Conservation (phyloP, 108 stramenopile species). For the Aurantiochytrium sp. region DNA sequence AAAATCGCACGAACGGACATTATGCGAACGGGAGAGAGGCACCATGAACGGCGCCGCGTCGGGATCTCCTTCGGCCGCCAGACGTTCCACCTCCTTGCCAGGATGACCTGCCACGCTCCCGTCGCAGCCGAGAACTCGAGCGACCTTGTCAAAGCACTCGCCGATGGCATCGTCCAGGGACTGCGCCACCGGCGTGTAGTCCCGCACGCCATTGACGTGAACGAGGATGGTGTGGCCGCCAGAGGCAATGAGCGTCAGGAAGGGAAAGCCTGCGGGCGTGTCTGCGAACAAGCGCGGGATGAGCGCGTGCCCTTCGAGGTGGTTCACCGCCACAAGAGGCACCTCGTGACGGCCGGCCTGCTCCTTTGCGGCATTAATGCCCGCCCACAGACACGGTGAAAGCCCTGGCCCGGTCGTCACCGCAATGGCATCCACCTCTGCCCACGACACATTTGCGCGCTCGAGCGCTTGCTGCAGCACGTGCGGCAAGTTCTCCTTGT, state of each 20-base stretch:
- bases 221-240: constrained; percentile 44
- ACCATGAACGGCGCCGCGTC: neutral
- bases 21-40: neutral
- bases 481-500: constrained; percentile 32
- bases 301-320: constrained; percentile 37
- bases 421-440: constrained; percentile 37
- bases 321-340: constrained; percentile 37
- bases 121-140: neutral
- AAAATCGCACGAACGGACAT: neutral
- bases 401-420: constrained; percentile 43
- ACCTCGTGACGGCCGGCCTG: neutral
- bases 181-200: neutral
- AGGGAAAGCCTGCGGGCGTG: constrained; percentile 12
- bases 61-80: neutral
- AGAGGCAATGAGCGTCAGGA: constrained; percentile 33
- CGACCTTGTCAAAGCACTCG: constrained; percentile 42
- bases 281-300: neutral
- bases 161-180: constrained; percentile 41
- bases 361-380: neutral
- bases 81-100: neutral
- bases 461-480: neutral
- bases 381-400: constrained; percentile 33
- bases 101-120: neutral
- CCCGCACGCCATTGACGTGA: neutral
- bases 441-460: neutral